These are phyloP conservation scores for Sophora flavescens DNA, from an alignment of 306 rosid species.

Conservation along the genomic window DNA sequence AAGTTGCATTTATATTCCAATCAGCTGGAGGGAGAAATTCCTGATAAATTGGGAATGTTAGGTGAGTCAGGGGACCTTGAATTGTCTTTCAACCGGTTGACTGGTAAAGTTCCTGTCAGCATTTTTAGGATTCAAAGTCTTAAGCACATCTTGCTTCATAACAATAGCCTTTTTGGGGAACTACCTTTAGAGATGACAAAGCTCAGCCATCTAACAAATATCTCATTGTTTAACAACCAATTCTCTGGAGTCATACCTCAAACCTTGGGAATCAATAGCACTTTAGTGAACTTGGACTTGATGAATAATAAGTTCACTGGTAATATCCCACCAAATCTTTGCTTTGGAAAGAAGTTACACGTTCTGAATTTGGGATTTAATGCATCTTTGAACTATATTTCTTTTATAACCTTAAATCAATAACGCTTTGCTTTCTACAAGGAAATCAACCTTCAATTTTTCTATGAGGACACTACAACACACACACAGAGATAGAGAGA, in stretches of 20 bases:
- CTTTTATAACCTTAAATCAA: not conserved
- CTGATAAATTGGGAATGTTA: slow-evolving; percentile 58
- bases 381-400: too few relatives aligned
- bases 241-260: too few relatives aligned
- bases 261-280: too few relatives aligned
- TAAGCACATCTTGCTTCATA: slow-evolving; percentile 22
- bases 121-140: slow-evolving; percentile 74
- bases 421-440: slow-evolving; percentile 27
- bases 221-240: too few relatives aligned
- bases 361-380: slow-evolving; percentile 46
- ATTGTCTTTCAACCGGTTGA: slow-evolving; percentile 54
- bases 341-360: slow-evolving; percentile 51
- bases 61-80: slow-evolving; percentile 51
- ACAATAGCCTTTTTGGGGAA: too few relatives aligned
- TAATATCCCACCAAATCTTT: too few relatives aligned
- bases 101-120: slow-evolving; percentile 67
- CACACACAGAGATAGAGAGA: too few relatives aligned
- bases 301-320: too few relatives aligned
- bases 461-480: not conserved
- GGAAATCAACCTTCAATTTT: slow-evolving; percentile 14
- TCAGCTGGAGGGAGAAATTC: slow-evolving; percentile 50
- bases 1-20: not conserved
- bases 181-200: too few relatives aligned
- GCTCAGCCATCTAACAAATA: too few relatives aligned
- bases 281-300: too few relatives aligned